phyloP scores from a whole-genome alignment of 2,329 filamentous ascomycete genomes.

The Pseudocercospora vitis region DNA sequence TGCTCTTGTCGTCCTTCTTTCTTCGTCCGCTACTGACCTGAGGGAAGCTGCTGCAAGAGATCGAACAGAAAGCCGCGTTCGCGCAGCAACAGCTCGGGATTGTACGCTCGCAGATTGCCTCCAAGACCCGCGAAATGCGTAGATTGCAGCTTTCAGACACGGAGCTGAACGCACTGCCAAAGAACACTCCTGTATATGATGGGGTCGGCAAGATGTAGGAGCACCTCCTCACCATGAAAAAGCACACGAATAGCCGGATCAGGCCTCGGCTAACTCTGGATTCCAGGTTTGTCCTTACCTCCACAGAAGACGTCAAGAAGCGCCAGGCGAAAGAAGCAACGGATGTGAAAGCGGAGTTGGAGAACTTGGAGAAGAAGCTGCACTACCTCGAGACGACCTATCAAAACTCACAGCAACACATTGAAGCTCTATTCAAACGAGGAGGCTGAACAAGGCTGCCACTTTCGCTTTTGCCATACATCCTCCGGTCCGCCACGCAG shows the following conservation, averaged over 20 bases:
- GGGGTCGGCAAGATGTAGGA: slow-evolving; percentile 96
- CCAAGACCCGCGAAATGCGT: slow-evolving; percentile 85
- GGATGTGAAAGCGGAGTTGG: slow-evolving; percentile 73
- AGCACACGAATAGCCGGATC: slow-evolving; percentile 11
- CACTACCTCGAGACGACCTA: slow-evolving; percentile 93
- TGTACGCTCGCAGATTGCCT: slow-evolving; percentile 77
- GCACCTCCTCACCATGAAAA: slow-evolving; percentile 16
- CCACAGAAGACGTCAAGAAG: slow-evolving; percentile 69
- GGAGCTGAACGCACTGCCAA: slow-evolving; percentile 75
- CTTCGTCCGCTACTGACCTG: slow-evolving; percentile 14
- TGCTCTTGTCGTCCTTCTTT: background rate
- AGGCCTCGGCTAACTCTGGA: slow-evolving; percentile 21
- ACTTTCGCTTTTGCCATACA: background rate
- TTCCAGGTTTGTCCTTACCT: slow-evolving; percentile 80
- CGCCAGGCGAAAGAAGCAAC: slow-evolving; percentile 74
- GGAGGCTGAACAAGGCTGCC: slow-evolving; percentile 29
- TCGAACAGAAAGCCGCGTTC: slow-evolving; percentile 82
- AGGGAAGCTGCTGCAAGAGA: slow-evolving; percentile 75
- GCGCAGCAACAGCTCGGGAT: slow-evolving; percentile 91
- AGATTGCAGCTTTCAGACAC: slow-evolving; percentile 82
- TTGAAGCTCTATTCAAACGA: slow-evolving; percentile 77
- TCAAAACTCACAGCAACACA: slow-evolving; percentile 88
- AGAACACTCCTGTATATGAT: slow-evolving; percentile 81
- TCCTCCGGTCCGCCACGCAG: background rate
- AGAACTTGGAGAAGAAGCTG: slow-evolving; percentile 81